Evolutionary conservation across 2,329 filamentous ascomycete species (phyloP).

Genomic region (Hypocrella siamensis): DNA sequence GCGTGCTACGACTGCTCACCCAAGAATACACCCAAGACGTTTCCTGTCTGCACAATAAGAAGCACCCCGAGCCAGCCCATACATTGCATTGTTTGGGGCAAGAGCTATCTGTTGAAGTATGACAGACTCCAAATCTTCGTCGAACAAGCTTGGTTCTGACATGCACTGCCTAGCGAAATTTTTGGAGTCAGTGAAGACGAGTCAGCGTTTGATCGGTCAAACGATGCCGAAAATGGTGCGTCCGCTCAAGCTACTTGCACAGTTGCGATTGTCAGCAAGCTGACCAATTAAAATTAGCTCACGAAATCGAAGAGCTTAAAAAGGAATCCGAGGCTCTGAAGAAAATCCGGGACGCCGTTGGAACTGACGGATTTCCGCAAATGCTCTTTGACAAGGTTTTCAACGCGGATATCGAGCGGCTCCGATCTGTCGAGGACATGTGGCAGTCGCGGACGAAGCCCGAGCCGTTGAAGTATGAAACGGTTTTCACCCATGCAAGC

Average conservation of each 20-base stretch:
- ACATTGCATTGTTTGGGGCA: slow-evolving; percentile 97
- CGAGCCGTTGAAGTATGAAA: slow-evolving; percentile 53
- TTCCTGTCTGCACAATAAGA: slow-evolving; percentile 92
- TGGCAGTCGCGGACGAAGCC: slow-evolving; percentile 76
- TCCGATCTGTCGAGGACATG: slow-evolving; percentile 86
- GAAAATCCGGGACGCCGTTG: slow-evolving; percentile 67
- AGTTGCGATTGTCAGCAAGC: neutral
- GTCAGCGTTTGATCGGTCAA: slow-evolving; percentile 61
- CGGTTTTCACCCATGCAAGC: slow-evolving; percentile 36
- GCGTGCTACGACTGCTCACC: slow-evolving; percentile 93
- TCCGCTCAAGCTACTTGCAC: neutral
- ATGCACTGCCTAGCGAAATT: slow-evolving; percentile 39
- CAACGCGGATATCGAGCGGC: slow-evolving; percentile 62
- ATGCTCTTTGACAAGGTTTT: slow-evolving; percentile 92
- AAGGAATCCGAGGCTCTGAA: slow-evolving; percentile 74
- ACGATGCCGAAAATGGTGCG: slow-evolving; percentile 64
- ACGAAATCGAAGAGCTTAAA: slow-evolving; percentile 77
- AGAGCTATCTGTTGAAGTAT: slow-evolving; percentile 78
- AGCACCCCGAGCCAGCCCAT: slow-evolving; percentile 94
- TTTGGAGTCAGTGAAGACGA: slow-evolving; percentile 88
- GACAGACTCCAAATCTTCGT: too few species aligned
- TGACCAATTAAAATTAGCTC: slow-evolving; percentile 18
- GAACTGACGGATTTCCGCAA: slow-evolving; percentile 58
- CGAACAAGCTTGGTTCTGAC: slow-evolving; percentile 2
- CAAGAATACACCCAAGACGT: slow-evolving; percentile 83